A percentile compares a stretch with the other conserved stretches of the same genome.
Evolutionary conservation across 1,284 basidiomycete genomes (phyloP).

Genomic region (Vanrija pseudolonga): DNA sequence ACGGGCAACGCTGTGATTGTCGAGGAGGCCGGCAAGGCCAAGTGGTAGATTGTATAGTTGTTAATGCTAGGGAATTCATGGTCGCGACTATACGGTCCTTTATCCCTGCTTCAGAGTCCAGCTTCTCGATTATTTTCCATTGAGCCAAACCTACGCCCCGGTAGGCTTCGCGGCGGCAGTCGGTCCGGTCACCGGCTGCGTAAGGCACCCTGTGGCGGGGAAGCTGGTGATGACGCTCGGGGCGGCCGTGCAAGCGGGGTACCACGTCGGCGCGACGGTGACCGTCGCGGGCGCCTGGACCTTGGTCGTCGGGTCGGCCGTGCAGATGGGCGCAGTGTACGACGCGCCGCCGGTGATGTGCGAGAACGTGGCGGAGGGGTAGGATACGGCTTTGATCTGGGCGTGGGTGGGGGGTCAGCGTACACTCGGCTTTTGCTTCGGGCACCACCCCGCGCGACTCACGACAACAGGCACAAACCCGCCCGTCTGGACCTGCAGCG

Average conservation of each 20-base stretch:
- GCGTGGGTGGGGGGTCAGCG: background rate
- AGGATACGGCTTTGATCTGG: conserved; percentile 19
- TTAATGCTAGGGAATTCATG: no score
- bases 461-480: conserved; percentile 28
- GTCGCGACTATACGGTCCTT: no score
- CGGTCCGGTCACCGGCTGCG: no score
- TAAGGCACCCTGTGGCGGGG: no score
- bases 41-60: no score
- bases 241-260: background rate
- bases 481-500: conserved; percentile 28
- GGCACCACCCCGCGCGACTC: background rate
- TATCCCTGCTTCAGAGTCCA: no score
- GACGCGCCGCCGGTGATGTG: conserved; percentile 20
- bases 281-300: background rate
- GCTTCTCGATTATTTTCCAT: no score
- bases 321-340: conserved; percentile 19
- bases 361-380: conserved; percentile 16
- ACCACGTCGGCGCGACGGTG: background rate
- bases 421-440: no score
- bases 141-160: no score
- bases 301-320: conserved; percentile 6
- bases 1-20: no score
- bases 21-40: no score
- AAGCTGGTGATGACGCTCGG: background rate
- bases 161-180: no score